Evolutionary conservation across 176 grass and related monocot genomes (phyloP), one percentile per base, ranked within the genome.

Genomic region (Saccharum officinarum): DNA sequence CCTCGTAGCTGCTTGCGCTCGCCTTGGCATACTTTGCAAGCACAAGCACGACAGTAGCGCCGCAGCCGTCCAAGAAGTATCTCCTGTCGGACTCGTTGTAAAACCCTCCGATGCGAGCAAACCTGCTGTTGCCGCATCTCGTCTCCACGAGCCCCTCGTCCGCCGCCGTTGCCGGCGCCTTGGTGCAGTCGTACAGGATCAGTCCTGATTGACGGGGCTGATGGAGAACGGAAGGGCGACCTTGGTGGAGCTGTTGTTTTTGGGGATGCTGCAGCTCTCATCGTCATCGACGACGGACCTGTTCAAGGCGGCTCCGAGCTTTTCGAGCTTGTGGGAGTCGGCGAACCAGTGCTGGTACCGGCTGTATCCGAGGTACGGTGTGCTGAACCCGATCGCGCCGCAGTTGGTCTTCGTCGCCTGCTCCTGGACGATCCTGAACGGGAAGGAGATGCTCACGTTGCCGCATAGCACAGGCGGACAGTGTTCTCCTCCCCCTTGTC

Each of bases 331-430:
- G 60, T n/a, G 69, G 60, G 44, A 6, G 7, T 89, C 87, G 14
- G 36, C 49, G 69, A 86, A 6, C 8, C 0, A 70, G 36, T 0
- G 5, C 0, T 5, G 0, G 61, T 0, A 0, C 14, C 2, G 3
- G 31, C 31, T 8, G 62, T 63, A 81, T 1, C 78, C 88, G 30
- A 89, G 62, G 38, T 50, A 81, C 0, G 77, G 77, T 1, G 28
- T 38, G 7, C 0, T 0, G n/a, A n/a, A n/a, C n/a, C n/a, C n/a
- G 3, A 50, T 0, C 2, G 0, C 50, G 55, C 55, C 77, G 31
- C 87, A 89, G 20, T 9, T 25, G 82, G 28, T 80, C 3, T 22
- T 37, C 10, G 2, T 3, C 22, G 71, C 49, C 14, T 42, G 13
- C n/a, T 75, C 81, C 1, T 7, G 0, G 8, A 84, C 39, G 60